phyloP scores from a whole-genome alignment of 768 basidiomycete species.

The Pleurotus tuber-regium region DNA sequence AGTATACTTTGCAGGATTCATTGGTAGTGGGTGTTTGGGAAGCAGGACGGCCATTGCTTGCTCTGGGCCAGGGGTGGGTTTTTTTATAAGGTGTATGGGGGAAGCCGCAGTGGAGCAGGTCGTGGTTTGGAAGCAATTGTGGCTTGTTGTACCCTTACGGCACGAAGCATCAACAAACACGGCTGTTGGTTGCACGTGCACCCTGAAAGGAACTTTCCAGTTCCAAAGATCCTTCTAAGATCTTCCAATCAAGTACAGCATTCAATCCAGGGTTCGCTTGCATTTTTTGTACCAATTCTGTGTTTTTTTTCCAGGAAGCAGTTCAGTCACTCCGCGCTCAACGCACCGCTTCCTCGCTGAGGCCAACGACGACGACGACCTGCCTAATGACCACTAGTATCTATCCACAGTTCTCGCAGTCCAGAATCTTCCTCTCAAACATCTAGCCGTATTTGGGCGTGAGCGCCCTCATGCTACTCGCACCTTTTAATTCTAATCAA shows the following conservation, averaged over 20 bases:
- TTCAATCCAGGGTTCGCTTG: slow-evolving; percentile 39
- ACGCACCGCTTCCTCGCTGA: neutral
- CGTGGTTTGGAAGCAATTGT: slow-evolving; percentile 51
- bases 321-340: neutral
- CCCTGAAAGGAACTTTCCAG: slow-evolving; percentile 35
- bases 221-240: slow-evolving; percentile 33
- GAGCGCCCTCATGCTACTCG: slow-evolving; percentile 24
- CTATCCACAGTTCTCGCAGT: too few species aligned
- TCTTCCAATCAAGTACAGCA: slow-evolving; percentile 25
- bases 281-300: slow-evolving; percentile 16
- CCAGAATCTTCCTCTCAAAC: too few species aligned
- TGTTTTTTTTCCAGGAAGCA: neutral
- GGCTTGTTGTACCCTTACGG: slow-evolving; percentile 48
- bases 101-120: slow-evolving; percentile 45
- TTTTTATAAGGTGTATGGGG: slow-evolving; percentile 27
- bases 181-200: slow-evolving; percentile 42
- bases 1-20: slow-evolving; percentile 36
- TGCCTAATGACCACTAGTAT: too few species aligned
- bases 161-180: slow-evolving; percentile 54
- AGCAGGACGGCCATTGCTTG: slow-evolving; percentile 31
- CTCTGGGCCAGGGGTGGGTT: slow-evolving; percentile 18
- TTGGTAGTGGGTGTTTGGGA: slow-evolving; percentile 25
- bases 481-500: slow-evolving; percentile 21
- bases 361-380: neutral
- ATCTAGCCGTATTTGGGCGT: slow-evolving; percentile 23